Conservation (phyloP, 441 rosid species). For the Gossypium gossypioides region DNA sequence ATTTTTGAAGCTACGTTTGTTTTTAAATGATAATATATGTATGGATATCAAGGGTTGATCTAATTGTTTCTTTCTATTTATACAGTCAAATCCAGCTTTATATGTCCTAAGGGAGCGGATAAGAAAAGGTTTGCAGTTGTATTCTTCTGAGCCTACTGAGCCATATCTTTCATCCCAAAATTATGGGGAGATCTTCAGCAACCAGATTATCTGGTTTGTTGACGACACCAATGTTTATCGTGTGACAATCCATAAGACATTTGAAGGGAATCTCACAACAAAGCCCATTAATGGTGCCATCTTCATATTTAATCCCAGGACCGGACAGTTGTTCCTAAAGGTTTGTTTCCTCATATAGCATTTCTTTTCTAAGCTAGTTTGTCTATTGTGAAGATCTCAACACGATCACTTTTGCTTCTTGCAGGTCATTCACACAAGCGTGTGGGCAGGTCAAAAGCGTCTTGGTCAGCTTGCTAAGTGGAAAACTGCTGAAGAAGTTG, state of each 20-base stretch:
- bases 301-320: conserved; percentile 88
- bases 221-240: conserved; percentile 97
- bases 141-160: conserved; percentile 98
- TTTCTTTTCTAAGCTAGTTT: conserved; percentile 1
- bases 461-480: conserved; percentile 97
- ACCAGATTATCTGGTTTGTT: conserved; percentile 96
- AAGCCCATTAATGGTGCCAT: conserved; percentile 94
- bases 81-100: conserved; percentile 94
- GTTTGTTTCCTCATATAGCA: conserved; percentile 23
- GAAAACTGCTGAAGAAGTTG: conserved; percentile 99
- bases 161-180: conserved; percentile 95
- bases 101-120: conserved; percentile 91
- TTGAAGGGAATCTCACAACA: conserved; percentile 93
- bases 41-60: not conserved
- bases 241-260: conserved; percentile 91
- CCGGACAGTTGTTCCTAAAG: conserved; percentile 91
- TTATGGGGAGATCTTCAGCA: conserved; percentile 96
- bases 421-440: conserved; percentile 96
- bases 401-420: conserved; percentile 8
- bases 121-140: conserved; percentile 92
- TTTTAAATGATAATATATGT: not conserved
- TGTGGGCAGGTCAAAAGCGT: conserved; percentile 99
- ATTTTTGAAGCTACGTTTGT: not conserved
- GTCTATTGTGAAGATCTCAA: not conserved
- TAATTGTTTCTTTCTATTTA: not conserved